These are phyloP conservation scores for Scenedesmus sp. DNA, from an alignment of 163 green algal species.

Conservation along the genomic window DNA sequence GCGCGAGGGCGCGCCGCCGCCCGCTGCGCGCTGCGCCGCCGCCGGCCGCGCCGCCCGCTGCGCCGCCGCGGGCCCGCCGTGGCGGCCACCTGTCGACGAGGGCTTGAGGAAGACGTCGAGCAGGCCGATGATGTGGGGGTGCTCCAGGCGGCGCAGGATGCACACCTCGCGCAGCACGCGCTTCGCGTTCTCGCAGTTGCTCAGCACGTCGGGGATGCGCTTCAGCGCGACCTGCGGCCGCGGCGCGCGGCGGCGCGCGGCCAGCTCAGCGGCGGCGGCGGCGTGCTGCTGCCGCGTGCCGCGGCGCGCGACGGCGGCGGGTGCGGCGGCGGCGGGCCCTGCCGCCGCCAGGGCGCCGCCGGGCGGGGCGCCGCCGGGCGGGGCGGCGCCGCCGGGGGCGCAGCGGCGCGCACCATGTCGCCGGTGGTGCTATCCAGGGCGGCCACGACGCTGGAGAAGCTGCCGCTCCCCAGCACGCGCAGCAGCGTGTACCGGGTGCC, in stretches of 20 bases:
- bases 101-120: conserved; percentile 80
- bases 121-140: conserved; percentile 87
- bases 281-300: too few relatives aligned
- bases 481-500: conserved; percentile 74
- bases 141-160: conserved; percentile 87
- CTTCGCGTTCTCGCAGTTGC: conserved; percentile 83
- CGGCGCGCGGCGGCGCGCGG: background rate
- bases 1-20: background rate
- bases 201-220: conserved; percentile 87
- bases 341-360: too few relatives aligned
- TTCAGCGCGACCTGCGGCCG: conserved; percentile 83
- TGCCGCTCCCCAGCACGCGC: conserved; percentile 74
- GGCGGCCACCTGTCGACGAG: conserved; percentile 69
- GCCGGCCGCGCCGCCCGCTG: background rate
- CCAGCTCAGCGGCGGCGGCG: too few relatives aligned
- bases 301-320: too few relatives aligned
- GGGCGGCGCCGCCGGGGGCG: too few relatives aligned
- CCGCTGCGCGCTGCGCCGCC: background rate
- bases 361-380: too few relatives aligned
- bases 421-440: conserved; percentile 64
- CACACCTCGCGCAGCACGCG: conserved; percentile 90
- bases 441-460: conserved; percentile 77
- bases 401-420: conserved; percentile 56
- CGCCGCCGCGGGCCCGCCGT: conserved; percentile 49
- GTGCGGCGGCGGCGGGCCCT: too few relatives aligned